Base-by-base conservation (phyloP, 2,329 filamentous ascomycete species). In the Scedosporium boydii region DNA sequence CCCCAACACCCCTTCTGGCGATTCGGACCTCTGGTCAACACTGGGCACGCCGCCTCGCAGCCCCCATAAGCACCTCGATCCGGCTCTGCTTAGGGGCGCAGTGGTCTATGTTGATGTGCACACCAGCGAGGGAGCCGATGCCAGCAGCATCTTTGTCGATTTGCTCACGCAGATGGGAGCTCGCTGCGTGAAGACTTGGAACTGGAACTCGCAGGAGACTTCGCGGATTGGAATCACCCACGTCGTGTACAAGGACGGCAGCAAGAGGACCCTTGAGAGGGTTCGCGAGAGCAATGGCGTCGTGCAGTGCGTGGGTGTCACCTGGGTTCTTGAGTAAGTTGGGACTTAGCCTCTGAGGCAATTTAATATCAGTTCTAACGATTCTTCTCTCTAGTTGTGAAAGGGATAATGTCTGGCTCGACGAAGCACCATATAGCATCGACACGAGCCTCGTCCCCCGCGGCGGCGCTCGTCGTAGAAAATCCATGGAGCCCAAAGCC, bases 241-340 rank as follows among this genome's bases (percentile, higher is more conserved):
- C 70, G 89, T 96, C 6, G 85, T 96, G 6, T 96, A 87, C 79
- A 96, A 96, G 73, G 92, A 96, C 70, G 92, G 92, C 56, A 87
- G 87, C 51, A 87, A 88, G 69, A 81, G 87, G 27, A 96, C 91
- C 0, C 75, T 96, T 66, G 88, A 96, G 70, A 96, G 92, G 74
- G 88, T 93, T 6, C 81, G 86, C 63, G 83, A 88, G 68, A 87
- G 84, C 46, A 81, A 83, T 14, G 90, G 90, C 5, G 79, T 90
- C 34, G 89, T 96, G 44, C 87, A 90, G 68, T 96, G 91, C 74
- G 91, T 96, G 62, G 91, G 91, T 59, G 89, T 96, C 57, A 87
- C 87, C 66, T 96, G 91, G 91, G 89, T 95, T 62, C 81, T 96
- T 65, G 91, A 96, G 88, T 91, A 83, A 82, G 87, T 84, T 63